Percentiles rank a stretch among this genome's conserved stretches.
phyloP scores from a whole-genome alignment of 345 rosid species.

The Brassica carinata region DNA sequence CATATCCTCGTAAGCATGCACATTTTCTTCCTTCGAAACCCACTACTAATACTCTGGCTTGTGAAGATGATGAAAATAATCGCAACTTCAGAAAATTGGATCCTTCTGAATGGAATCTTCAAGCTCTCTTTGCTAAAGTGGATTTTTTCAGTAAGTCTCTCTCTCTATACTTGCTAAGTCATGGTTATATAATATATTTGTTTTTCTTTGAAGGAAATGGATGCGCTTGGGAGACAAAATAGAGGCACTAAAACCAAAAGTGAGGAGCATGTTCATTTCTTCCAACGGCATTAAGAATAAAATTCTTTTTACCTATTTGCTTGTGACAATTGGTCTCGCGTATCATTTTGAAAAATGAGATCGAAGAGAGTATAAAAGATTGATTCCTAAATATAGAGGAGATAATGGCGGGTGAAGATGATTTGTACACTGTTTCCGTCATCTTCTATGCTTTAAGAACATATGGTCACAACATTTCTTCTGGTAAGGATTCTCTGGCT shows the following conservation, averaged over 20 bases:
- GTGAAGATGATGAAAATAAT: neutral
- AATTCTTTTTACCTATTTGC: too few relatives aligned
- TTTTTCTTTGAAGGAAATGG: too few relatives aligned
- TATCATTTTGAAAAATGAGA: constrained; percentile 25
- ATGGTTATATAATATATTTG: too few relatives aligned
- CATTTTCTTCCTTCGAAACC: neutral
- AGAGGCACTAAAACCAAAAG: neutral
- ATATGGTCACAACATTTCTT: constrained; percentile 21
- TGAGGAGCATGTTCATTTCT: constrained; percentile 1
- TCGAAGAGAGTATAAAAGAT: neutral
- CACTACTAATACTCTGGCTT: neutral
- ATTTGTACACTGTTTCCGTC: constrained; percentile 21
- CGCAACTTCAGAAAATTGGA: neutral
- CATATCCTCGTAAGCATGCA: neutral
- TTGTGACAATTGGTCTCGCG: constrained; percentile 11
- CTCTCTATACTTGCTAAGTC: too few relatives aligned
- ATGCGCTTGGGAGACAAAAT: neutral
- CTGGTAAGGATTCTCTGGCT: constrained; percentile 1
- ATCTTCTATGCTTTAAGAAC: constrained; percentile 21
- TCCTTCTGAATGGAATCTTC: constrained; percentile 16
- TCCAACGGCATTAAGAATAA: too few relatives aligned
- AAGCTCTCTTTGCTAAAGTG: neutral
- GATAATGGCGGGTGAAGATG: neutral
- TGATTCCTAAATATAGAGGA: constrained; percentile 6
- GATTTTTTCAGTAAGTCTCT: too few relatives aligned